Conservation (phyloP, 2,329 filamentous ascomycete genomes). For the Bimuria novae-zelandiae region DNA sequence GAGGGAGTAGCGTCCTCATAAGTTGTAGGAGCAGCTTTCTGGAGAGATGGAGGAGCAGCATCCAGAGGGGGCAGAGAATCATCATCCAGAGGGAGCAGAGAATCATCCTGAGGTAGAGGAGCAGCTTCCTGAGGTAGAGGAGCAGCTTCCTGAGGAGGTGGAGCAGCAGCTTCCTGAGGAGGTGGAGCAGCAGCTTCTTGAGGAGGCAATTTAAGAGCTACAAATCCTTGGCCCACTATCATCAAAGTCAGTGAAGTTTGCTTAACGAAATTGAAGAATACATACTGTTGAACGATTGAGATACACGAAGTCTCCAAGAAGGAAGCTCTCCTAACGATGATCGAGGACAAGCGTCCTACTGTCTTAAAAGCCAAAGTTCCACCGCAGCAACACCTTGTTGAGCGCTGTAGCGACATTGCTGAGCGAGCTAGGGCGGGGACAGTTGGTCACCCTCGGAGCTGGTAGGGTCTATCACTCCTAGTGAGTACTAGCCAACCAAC, state of each 20-base stretch:
- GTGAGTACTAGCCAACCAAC: not conserved
- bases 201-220: too few relatives aligned
- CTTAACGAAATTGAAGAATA: not conserved
- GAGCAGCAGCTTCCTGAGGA: too few relatives aligned
- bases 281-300: not conserved
- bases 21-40: too few relatives aligned
- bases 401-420: not conserved
- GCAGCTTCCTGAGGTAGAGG: too few relatives aligned
- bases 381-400: not conserved
- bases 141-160: too few relatives aligned
- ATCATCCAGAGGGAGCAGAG: too few relatives aligned
- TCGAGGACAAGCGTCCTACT: not conserved
- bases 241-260: not conserved
- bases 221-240: not conserved
- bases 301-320: not conserved
- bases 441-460: not conserved
- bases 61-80: too few relatives aligned
- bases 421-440: too few relatives aligned
- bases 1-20: too few relatives aligned
- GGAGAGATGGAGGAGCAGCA: too few relatives aligned
- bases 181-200: too few relatives aligned
- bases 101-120: too few relatives aligned
- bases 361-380: not conserved
- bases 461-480: not conserved
- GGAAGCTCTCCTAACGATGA: not conserved